phyloP scores from a whole-genome alignment of 345 rosid species.

The Eucalyptus curtisii region DNA sequence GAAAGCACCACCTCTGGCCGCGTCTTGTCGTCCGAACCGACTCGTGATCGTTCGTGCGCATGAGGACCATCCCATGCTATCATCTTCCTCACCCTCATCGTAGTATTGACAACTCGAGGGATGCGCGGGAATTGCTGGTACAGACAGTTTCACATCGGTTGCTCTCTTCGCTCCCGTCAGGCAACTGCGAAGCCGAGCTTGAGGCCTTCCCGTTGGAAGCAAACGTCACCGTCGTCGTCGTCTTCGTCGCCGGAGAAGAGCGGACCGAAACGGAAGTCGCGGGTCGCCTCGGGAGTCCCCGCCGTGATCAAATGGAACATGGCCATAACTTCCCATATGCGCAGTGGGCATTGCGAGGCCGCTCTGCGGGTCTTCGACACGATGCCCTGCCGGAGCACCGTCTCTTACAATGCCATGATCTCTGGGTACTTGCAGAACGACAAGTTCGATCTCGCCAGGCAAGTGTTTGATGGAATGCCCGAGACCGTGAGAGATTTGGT shows the following conservation, averaged over 20 bases:
- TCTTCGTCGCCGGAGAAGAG: neutral
- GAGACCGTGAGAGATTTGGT: slow-evolving; percentile 2
- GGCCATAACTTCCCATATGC: slow-evolving; percentile 10
- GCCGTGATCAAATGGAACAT: slow-evolving; percentile 5
- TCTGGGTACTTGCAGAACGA: slow-evolving; percentile 6
- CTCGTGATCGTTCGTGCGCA: neutral
- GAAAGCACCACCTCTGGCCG: neutral
- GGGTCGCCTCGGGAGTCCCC: neutral
- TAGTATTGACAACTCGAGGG: neutral
- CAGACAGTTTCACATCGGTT: neutral
- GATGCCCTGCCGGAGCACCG: slow-evolving; percentile 5
- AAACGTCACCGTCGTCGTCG: neutral
- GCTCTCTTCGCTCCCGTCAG: neutral
- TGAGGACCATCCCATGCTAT: neutral
- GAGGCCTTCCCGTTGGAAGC: neutral
- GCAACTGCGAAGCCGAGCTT: neutral
- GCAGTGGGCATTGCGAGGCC: neutral
- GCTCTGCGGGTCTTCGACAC: neutral
- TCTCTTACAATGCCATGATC: slow-evolving; percentile 4
- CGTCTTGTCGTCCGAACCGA: neutral
- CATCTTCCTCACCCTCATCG: neutral
- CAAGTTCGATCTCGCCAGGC: neutral
- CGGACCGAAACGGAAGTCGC: neutral
- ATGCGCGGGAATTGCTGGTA: slow-evolving; percentile 2
- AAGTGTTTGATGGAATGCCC: slow-evolving; percentile 1